phyloP scores from a whole-genome alignment of 495 filamentous ascomycete species.

The Lasiosphaeriaceae sp. region DNA sequence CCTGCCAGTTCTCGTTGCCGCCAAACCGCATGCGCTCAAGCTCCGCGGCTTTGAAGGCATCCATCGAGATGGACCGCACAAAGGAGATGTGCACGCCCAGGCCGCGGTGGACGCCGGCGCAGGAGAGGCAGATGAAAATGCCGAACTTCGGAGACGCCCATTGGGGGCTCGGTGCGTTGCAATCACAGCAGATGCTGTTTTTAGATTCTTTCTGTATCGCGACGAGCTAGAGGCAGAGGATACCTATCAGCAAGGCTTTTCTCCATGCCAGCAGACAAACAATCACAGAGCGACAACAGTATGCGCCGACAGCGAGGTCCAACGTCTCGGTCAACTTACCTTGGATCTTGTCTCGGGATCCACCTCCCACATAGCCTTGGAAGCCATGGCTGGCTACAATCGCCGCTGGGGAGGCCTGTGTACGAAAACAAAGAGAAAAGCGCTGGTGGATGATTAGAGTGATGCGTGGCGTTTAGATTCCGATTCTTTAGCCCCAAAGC shows the following conservation, averaged over 20 bases:
- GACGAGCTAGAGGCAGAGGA: conserved; percentile 58
- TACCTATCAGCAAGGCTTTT: background rate
- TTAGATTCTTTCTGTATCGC: conserved; percentile 81
- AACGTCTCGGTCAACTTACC: conserved; percentile 45
- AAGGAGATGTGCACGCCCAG: conserved; percentile 98
- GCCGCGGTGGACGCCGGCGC: conserved; percentile 90
- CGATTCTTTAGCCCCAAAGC: background rate
- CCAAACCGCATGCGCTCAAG: conserved; percentile 82
- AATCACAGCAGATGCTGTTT: conserved; percentile 91
- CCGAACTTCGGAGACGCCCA: conserved; percentile 74
- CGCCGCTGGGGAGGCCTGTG: conserved; percentile 8
- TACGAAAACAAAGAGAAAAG: background rate
- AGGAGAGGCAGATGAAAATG: conserved; percentile 95
- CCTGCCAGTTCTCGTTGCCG: conserved; percentile 80
- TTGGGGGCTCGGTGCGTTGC: conserved; percentile 89
- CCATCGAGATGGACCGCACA: conserved; percentile 94
- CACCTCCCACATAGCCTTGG: conserved; percentile 86
- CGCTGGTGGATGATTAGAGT: background rate
- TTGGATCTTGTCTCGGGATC: conserved; percentile 93
- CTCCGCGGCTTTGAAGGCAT: conserved; percentile 87
- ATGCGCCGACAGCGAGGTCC: background rate
- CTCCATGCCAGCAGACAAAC: background rate
- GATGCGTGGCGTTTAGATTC: background rate
- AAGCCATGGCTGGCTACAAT: conserved; percentile 33
- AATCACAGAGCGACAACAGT: background rate